Percentiles rank a stretch among this genome's conserved stretches.
Conservation (phyloP, 164 flowering plant genomes). For the Magnolia officinalis region DNA sequence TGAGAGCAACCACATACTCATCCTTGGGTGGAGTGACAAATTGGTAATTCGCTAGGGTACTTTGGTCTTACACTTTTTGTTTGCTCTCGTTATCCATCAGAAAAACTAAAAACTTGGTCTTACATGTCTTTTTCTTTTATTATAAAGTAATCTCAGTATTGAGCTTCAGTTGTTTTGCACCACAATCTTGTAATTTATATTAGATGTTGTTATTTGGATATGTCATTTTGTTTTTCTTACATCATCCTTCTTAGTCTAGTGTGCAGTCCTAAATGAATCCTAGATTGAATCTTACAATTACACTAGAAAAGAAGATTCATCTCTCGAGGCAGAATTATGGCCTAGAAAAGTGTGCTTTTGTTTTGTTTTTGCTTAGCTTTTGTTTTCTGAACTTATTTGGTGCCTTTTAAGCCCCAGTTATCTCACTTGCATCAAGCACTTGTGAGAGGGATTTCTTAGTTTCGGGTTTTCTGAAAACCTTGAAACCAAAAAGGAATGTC, state of each 20-base stretch:
- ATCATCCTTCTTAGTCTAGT: neutral
- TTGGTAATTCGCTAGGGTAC: conserved; percentile 44
- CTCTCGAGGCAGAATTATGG: neutral
- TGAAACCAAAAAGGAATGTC: neutral
- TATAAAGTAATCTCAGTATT: neutral
- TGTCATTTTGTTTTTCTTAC: neutral
- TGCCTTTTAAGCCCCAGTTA: neutral
- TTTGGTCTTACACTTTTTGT: neutral
- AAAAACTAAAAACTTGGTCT: too few relatives aligned
- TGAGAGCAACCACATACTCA: conserved; percentile 76
- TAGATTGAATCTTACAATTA: too few relatives aligned
- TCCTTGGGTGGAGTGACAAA: conserved; percentile 99
- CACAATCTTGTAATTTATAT: neutral
- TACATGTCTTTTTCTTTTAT: neutral
- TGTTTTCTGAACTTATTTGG: neutral
- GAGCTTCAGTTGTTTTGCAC: neutral
- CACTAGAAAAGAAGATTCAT: neutral
- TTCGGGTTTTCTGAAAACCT: neutral
- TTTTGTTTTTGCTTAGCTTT: too few relatives aligned
- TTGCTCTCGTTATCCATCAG: neutral
- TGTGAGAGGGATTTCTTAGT: neutral
- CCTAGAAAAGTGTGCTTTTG: neutral
- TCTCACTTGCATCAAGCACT: neutral
- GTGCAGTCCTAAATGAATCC: too few relatives aligned
- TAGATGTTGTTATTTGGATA: neutral